Evolutionary conservation across 331 rosid species (phyloP).

Genomic region (Malus hybrid): DNA sequence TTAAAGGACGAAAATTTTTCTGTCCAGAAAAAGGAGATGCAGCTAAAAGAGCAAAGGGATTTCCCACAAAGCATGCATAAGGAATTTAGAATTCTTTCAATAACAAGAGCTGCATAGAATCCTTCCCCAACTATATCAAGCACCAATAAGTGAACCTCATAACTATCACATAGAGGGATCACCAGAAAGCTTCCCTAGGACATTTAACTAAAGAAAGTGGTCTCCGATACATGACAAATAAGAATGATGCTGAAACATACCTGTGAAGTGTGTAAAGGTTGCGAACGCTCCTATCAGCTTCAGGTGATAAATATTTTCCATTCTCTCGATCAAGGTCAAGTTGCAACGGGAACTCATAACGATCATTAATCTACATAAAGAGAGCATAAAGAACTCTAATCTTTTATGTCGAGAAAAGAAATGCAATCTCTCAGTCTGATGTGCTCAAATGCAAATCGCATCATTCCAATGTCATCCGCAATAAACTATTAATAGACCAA

Average conservation of each 20-base stretch:
- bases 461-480: background rate
- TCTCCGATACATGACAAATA: background rate
- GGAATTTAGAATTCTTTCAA: background rate
- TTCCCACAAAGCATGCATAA: background rate
- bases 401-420: background rate
- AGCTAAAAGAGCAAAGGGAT: background rate
- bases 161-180: background rate
- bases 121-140: constrained; percentile 9
- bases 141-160: constrained; percentile 1
- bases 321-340: constrained; percentile 79
- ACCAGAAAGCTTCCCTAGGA: constrained; percentile 16
- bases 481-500: background rate
- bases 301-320: constrained; percentile 87
- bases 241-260: constrained; percentile 23
- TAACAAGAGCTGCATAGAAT: background rate
- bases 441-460: background rate
- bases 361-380: constrained; percentile 68
- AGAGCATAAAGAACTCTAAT: background rate
- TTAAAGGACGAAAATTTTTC: background rate
- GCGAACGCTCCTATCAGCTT: constrained; percentile 73
- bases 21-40: background rate
- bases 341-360: constrained; percentile 90
- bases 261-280: constrained; percentile 94
- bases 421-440: background rate
- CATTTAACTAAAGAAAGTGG: background rate